A percentile compares a stretch with the other conserved stretches of the same genome.
Evolutionary conservation across 257 asterid genomes (phyloP).

Genomic region (Ilex aquifolium): DNA sequence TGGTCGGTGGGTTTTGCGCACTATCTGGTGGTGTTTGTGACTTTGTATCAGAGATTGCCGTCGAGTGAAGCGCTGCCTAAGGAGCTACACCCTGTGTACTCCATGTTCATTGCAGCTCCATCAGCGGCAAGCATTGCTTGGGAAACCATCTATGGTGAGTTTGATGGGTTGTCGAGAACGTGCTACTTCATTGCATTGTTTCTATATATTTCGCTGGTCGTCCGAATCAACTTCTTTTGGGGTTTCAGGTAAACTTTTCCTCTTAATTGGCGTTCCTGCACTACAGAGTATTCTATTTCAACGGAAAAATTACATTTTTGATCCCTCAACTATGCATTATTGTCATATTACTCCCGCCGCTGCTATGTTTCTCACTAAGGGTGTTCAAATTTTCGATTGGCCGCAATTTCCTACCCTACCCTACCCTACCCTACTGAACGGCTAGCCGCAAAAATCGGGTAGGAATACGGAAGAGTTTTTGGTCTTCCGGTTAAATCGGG

Average conservation of each 20-base stretch:
- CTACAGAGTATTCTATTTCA: background rate
- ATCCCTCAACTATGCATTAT: no score
- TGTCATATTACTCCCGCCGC: no score
- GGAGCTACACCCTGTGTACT: constrained; percentile 87
- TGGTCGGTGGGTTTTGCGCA: constrained; percentile 95
- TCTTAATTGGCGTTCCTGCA: no score
- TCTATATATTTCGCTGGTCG: constrained; percentile 64
- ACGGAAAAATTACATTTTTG: no score
- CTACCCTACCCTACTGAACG: no score
- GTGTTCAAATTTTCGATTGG: no score
- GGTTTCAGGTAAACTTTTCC: constrained; percentile 56
- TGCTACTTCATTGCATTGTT: constrained; percentile 87
- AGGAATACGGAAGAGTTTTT: no score
- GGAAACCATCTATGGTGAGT: constrained; percentile 79
- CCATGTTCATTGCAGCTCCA: constrained; percentile 93
- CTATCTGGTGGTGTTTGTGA: constrained; percentile 83
- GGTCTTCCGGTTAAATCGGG: no score
- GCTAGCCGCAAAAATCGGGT: no score
- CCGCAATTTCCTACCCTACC: no score
- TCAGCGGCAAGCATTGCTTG: constrained; percentile 93
- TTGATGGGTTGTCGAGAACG: constrained; percentile 76
- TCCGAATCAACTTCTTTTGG: constrained; percentile 80
- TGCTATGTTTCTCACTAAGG: background rate
- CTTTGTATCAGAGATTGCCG: constrained; percentile 80
- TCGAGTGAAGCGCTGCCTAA: constrained; percentile 88